Evolutionary conservation across 108 stramenopile genomes (phyloP).

Genomic region (Fistulifera solaris): DNA sequence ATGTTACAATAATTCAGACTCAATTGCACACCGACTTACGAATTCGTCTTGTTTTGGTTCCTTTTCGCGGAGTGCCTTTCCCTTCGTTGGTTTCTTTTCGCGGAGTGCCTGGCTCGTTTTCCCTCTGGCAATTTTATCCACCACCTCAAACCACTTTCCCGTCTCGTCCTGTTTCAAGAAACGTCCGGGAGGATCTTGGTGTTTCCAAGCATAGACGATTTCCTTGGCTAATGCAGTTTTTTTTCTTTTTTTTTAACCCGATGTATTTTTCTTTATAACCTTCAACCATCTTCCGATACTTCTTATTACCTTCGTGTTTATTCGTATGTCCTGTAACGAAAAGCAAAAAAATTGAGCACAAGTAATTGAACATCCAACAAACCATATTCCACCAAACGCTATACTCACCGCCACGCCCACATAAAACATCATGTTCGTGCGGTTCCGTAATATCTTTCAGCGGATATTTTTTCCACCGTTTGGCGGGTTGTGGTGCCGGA

Average conservation of each 20-base stretch:
- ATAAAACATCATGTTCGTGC: background rate
- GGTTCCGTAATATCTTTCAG: background rate
- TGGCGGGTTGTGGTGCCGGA: background rate
- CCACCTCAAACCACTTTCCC: conserved; percentile 51
- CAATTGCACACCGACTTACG: too few relatives aligned
- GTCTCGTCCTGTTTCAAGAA: conserved; percentile 64
- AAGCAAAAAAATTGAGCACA: too few relatives aligned
- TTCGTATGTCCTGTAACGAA: too few relatives aligned
- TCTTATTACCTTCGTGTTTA: conserved; percentile 19
- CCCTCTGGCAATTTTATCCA: conserved; percentile 45
- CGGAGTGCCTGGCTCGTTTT: conserved; percentile 67
- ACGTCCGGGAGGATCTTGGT: conserved; percentile 70
- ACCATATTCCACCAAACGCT: too few relatives aligned
- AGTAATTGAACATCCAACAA: too few relatives aligned
- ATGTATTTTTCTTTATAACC: conserved; percentile 65
- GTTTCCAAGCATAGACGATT: conserved; percentile 52
- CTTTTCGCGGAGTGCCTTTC: too few relatives aligned
- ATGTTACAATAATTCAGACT: too few relatives aligned
- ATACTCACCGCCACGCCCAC: background rate
- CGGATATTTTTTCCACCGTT: background rate
- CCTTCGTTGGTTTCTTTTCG: too few relatives aligned
- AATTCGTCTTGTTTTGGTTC: too few relatives aligned
- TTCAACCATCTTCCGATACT: conserved; percentile 57
- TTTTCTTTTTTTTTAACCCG: conserved; percentile 54
- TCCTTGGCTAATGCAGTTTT: conserved; percentile 49